phyloP scores from a whole-genome alignment of 2,329 filamentous ascomycete species.

The Keithomyces neogunnii region DNA sequence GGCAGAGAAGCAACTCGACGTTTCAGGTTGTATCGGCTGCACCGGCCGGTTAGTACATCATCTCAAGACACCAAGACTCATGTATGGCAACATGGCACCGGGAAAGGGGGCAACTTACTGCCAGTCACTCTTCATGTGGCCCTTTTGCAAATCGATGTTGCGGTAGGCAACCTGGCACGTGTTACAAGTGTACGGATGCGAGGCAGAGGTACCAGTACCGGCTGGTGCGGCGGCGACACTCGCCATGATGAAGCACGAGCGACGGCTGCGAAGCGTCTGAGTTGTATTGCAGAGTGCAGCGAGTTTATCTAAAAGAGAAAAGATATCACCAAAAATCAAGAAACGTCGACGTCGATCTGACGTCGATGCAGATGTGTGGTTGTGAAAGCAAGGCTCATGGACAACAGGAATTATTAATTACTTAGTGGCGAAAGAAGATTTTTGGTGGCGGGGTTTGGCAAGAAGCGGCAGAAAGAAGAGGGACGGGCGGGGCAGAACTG shows the following conservation, averaged over 20 bases:
- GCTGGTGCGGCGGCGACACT: slow-evolving; percentile 23
- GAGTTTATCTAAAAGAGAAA: not conserved
- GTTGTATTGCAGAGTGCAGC: not conserved
- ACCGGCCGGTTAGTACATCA: slow-evolving; percentile 1
- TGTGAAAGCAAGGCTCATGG: not conserved
- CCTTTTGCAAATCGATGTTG: slow-evolving; percentile 84
- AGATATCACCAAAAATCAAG: not conserved
- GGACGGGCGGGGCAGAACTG: not conserved
- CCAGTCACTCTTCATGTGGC: slow-evolving; percentile 98
- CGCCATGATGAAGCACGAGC: slow-evolving; percentile 33
- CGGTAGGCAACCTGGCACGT: slow-evolving; percentile 96
- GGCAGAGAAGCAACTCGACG: slow-evolving; percentile 84
- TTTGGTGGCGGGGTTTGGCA: slow-evolving; percentile 15
- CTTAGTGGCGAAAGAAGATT: slow-evolving; percentile 14
- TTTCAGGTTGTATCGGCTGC: slow-evolving; percentile 89
- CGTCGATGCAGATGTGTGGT: not conserved
- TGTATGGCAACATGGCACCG: no score
- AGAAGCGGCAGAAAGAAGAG: slow-evolving; percentile 1
- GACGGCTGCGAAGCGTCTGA: not conserved
- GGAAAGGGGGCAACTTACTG: slow-evolving; percentile 56
- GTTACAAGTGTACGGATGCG: slow-evolving; percentile 95
- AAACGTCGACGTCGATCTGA: not conserved
- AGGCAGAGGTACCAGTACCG: slow-evolving; percentile 29
- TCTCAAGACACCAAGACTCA: not conserved
- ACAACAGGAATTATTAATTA: slow-evolving; percentile 13